phyloP scores from a whole-genome alignment of 345 rosid species.

The Eucalyptus regnans region DNA sequence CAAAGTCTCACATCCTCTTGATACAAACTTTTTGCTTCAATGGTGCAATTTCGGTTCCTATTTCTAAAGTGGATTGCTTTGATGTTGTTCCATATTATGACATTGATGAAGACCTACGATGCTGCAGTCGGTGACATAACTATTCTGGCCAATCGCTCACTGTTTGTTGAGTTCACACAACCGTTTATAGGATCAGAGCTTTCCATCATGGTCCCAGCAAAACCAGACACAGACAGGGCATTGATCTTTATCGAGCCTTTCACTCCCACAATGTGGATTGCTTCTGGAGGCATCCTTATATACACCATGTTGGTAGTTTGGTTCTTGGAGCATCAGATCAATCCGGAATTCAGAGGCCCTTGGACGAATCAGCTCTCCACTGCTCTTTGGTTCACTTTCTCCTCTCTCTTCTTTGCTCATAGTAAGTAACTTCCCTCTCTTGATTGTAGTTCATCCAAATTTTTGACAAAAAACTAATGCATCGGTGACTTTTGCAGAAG shows the following conservation, averaged over 20 bases:
- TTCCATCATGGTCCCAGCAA: slow-evolving; percentile 29
- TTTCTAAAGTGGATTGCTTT: neutral
- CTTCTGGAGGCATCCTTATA: slow-evolving; percentile 16
- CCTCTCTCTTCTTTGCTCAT: slow-evolving; percentile 44
- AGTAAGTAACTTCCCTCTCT: slow-evolving; percentile 14
- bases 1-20: neutral
- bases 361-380: slow-evolving; percentile 20
- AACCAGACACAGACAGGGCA: neutral
- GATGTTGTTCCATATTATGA: neutral
- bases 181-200: slow-evolving; percentile 40
- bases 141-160: slow-evolving; percentile 18
- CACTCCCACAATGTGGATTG: slow-evolving; percentile 36
- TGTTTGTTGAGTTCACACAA: slow-evolving; percentile 32
- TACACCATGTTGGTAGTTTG: slow-evolving; percentile 38
- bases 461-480: neutral
- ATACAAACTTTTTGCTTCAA: neutral
- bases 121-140: slow-evolving; percentile 44
- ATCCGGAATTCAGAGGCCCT: slow-evolving; percentile 26
- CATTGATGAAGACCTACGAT: slow-evolving; percentile 23
- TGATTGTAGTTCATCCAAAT: neutral
- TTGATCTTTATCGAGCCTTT: slow-evolving; percentile 47
- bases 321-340: slow-evolving; percentile 26
- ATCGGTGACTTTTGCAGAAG: slow-evolving; percentile 14
- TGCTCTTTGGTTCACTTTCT: slow-evolving; percentile 34
- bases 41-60: neutral